Conservation (phyloP, 1,139 yeast species). For the Pichia sp. region DNA sequence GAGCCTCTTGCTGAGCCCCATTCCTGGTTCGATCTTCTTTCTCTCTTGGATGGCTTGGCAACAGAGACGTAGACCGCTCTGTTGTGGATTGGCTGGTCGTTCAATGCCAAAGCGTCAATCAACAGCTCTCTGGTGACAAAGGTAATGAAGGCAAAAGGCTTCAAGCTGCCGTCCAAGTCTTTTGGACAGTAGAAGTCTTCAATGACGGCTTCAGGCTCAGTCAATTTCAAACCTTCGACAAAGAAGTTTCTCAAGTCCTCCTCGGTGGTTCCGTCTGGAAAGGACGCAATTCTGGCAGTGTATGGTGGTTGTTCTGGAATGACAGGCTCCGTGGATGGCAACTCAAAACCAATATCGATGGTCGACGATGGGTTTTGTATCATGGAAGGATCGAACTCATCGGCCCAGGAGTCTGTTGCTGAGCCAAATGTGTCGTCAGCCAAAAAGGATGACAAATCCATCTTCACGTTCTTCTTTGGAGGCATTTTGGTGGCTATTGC, state of each 20-base stretch:
- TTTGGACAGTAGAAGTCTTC: slow-evolving; percentile 55
- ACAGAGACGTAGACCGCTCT: slow-evolving; percentile 81
- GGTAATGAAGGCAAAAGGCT: slow-evolving; percentile 86
- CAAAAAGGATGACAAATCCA: slow-evolving; percentile 54
- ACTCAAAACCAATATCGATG: slow-evolving; percentile 18
- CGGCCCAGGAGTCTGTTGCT: slow-evolving; percentile 74
- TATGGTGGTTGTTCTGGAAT: slow-evolving; percentile 90
- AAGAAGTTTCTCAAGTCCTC: slow-evolving; percentile 63
- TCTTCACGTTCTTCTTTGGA: slow-evolving; percentile 49
- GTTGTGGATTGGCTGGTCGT: slow-evolving; percentile 62
- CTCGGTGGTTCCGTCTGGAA: slow-evolving; percentile 69
- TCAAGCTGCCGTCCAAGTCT: slow-evolving; percentile 64
- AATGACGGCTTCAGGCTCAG: slow-evolving; percentile 52
- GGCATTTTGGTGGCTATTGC: slow-evolving; percentile 33
- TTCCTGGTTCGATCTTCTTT: slow-evolving; percentile 2
- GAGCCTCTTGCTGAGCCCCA: slow-evolving; percentile 18
- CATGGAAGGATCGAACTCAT: slow-evolving; percentile 39
- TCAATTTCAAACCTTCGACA: slow-evolving; percentile 52
- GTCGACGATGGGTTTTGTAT: slow-evolving; percentile 24
- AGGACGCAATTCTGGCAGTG: slow-evolving; percentile 80
- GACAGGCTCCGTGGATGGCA: slow-evolving; percentile 50
- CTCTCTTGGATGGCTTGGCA: slow-evolving; percentile 64
- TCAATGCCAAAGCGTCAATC: slow-evolving; percentile 64
- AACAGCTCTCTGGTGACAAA: slow-evolving; percentile 61
- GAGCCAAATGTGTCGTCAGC: slow-evolving; percentile 48